Evolutionary conservation across 495 filamentous ascomycete species (phyloP).

Genomic region (Platismatia glauca): DNA sequence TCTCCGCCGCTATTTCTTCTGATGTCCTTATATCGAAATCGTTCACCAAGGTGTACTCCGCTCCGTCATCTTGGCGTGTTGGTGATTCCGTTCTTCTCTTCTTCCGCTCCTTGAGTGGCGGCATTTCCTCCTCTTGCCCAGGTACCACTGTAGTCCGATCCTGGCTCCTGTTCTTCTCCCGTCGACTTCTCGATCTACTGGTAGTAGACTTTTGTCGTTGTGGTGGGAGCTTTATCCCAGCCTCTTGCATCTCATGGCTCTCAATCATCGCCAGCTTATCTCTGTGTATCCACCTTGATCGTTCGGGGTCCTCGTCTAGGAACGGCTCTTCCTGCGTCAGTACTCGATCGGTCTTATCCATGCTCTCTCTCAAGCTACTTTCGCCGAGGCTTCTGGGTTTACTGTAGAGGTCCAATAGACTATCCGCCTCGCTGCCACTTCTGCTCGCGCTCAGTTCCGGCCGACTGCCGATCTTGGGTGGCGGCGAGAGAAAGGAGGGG

Average conservation of each 20-base stretch:
- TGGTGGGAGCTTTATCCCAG: conserved; percentile 63
- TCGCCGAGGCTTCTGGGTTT: conserved; percentile 31
- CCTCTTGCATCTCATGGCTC: conserved; percentile 82
- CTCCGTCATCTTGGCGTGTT: conserved; percentile 35
- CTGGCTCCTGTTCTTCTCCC: conserved; percentile 44
- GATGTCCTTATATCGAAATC: conserved; percentile 69
- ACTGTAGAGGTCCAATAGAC: conserved; percentile 46
- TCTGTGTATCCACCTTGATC: conserved; percentile 86
- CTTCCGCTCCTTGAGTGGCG: conserved; percentile 16
- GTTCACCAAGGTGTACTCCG: conserved; percentile 30
- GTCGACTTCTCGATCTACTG: conserved; percentile 53
- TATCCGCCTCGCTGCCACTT: conserved; percentile 48
- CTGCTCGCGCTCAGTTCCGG: conserved; percentile 43
- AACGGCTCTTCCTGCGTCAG: conserved; percentile 20
- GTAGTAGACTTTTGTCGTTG: conserved; percentile 28
- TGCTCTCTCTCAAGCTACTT: conserved; percentile 20
- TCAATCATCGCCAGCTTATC: conserved; percentile 94
- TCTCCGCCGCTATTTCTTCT: conserved; percentile 69
- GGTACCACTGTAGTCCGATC: conserved; percentile 34
- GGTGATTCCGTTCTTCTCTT: conserved; percentile 37
- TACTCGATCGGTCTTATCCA: conserved; percentile 21
- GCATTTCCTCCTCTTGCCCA: conserved; percentile 24
- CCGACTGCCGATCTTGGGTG: conserved; percentile 13
- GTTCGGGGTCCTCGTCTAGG: conserved; percentile 45
- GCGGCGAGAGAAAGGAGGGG: conserved; percentile 22